Percentiles rank a stretch among this genome's conserved stretches.
phyloP scores from a whole-genome alignment of 768 basidiomycete genomes.

The Russula vinacea region DNA sequence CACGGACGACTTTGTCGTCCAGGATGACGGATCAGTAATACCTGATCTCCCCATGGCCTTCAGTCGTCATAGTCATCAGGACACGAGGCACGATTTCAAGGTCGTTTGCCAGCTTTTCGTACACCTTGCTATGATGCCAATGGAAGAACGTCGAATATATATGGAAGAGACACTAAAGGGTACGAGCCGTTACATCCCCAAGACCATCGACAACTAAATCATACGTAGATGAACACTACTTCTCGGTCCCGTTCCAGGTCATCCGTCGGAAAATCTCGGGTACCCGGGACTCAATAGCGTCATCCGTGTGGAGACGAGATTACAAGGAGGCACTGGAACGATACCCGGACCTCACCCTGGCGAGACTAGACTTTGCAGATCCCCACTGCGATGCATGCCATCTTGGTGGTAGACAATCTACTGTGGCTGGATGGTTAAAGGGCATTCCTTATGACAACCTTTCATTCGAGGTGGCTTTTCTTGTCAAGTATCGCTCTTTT shows the following conservation, averaged over 20 bases:
- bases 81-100: slow-evolving; percentile 78
- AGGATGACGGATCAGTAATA: slow-evolving; percentile 39
- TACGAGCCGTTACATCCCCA: slow-evolving; percentile 32
- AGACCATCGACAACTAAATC: slow-evolving; percentile 29
- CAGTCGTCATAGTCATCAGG: slow-evolving; percentile 76
- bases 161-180: slow-evolving; percentile 55
- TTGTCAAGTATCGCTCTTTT: not conserved
- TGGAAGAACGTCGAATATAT: slow-evolving; percentile 49
- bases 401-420: slow-evolving; percentile 67
- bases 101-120: slow-evolving; percentile 86
- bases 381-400: slow-evolving; percentile 82
- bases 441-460: slow-evolving; percentile 68
- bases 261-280: slow-evolving; percentile 69
- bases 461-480: slow-evolving; percentile 57
- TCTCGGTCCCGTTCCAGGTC: slow-evolving; percentile 63
- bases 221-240: slow-evolving; percentile 58
- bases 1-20: slow-evolving; percentile 65
- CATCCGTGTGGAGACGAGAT: slow-evolving; percentile 76
- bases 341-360: slow-evolving; percentile 62
- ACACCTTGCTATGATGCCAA: slow-evolving; percentile 64
- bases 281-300: slow-evolving; percentile 68
- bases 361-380: slow-evolving; percentile 51
- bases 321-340: slow-evolving; percentile 64
- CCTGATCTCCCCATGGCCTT: slow-evolving; percentile 69
- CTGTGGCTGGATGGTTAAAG: slow-evolving; percentile 54